Evolutionary conservation across 441 rosid species (phyloP).

Genomic region (Gossypium laxum): DNA sequence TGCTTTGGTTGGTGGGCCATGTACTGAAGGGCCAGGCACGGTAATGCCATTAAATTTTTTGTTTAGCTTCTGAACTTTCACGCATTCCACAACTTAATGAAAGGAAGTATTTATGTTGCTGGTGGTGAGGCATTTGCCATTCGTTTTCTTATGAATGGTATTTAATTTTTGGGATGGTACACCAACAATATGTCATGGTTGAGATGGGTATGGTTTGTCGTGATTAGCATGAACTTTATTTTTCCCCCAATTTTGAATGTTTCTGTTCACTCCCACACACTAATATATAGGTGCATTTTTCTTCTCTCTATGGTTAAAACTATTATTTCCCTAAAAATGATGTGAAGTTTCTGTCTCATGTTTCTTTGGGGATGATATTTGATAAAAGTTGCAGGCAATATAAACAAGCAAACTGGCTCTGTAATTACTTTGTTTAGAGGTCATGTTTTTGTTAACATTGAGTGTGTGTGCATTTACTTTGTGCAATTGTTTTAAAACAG

Average conservation of each 20-base stretch:
- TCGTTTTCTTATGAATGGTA: background rate
- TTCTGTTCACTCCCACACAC: background rate
- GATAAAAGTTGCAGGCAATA: background rate
- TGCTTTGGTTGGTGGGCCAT: conserved; percentile 94
- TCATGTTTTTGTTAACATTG: background rate
- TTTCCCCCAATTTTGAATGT: background rate
- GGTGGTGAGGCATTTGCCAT: background rate
- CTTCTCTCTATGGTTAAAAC: background rate
- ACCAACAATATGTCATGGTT: background rate
- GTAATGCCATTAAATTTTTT: conserved; percentile 31
- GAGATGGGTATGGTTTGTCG: no score
- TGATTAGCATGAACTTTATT: background rate
- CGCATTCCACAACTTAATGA: background rate
- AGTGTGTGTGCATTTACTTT: background rate
- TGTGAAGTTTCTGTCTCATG: background rate
- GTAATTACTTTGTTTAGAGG: background rate
- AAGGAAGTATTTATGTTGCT: background rate
- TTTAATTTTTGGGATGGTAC: background rate
- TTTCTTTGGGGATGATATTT: background rate
- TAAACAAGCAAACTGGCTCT: background rate
- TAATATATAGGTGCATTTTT: background rate
- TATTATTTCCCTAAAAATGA: background rate
- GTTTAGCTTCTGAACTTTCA: background rate
- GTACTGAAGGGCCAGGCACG: conserved; percentile 99
- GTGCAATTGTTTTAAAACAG: no score